Percentiles rank a stretch among this genome's conserved stretches.
Evolutionary conservation across 2,329 filamentous ascomycete genomes (phyloP).

Genomic region (Arthrobotrys entomopaga): DNA sequence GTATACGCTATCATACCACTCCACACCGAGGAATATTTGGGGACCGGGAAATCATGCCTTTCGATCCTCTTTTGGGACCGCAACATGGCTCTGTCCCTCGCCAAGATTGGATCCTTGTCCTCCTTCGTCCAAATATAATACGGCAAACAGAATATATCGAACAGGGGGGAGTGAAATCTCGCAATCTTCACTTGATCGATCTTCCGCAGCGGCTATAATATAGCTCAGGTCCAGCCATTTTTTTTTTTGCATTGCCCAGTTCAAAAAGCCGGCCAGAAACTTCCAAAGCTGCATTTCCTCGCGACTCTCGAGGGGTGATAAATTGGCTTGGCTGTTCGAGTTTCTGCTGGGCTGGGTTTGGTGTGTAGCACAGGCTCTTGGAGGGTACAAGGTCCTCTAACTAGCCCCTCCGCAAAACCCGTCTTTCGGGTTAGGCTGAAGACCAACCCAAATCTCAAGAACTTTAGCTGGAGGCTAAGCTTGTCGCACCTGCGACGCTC

Average conservation of each 20-base stretch:
- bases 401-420: slow-evolving; percentile 14
- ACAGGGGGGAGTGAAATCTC: no score
- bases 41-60: not conserved
- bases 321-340: slow-evolving; percentile 4
- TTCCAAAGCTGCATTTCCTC: slow-evolving; percentile 15
- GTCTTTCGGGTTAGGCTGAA: slow-evolving; percentile 20
- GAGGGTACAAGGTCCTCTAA: not conserved
- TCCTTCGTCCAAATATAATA: not conserved
- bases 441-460: not conserved
- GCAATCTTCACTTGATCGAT: slow-evolving; percentile 7
- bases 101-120: slow-evolving; percentile 13
- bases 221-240: not conserved
- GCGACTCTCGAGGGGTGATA: not conserved
- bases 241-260: not conserved
- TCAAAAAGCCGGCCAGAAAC: not conserved
- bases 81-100: not conserved
- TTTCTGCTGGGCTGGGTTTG: slow-evolving; percentile 6
- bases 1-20: not conserved
- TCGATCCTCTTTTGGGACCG: not conserved
- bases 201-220: slow-evolving; percentile 12
- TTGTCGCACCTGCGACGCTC: slow-evolving; percentile 25
- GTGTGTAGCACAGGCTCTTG: slow-evolving; percentile 24
- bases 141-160: not conserved
- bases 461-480: not conserved
- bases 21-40: not conserved